Conservation (phyloP, 2,329 filamentous ascomycete genomes). For the Hymenotorrendiella dingleyae region DNA sequence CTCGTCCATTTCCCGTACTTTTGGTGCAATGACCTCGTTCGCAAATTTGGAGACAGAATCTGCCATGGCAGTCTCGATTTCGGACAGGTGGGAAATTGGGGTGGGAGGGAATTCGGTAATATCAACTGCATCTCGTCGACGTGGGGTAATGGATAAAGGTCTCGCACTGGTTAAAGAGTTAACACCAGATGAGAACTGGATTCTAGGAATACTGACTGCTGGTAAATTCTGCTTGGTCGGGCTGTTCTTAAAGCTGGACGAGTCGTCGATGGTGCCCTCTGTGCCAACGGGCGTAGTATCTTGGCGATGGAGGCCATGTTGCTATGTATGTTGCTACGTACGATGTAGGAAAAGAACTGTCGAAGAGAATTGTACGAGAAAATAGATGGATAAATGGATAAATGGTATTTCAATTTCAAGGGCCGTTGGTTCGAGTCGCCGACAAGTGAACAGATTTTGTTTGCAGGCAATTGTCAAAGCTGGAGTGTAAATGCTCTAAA, state of each 20-base stretch:
- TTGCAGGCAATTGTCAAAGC: too few species aligned
- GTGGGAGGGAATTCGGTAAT: conserved; percentile 78
- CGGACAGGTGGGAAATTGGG: conserved; percentile 87
- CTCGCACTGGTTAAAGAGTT: conserved; percentile 35
- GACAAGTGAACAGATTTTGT: too few species aligned
- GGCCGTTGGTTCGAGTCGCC: too few species aligned
- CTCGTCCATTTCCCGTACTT: conserved; percentile 96
- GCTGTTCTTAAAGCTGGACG: conserved; percentile 35
- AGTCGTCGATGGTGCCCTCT: conserved; percentile 32
- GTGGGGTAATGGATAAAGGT: conserved; percentile 54
- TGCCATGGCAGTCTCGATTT: conserved; percentile 82
- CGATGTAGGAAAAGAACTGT: too few species aligned
- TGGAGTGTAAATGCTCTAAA: too few species aligned
- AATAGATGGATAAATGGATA: too few species aligned
- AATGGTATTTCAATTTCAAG: too few species aligned
- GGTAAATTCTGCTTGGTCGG: conserved; percentile 33
- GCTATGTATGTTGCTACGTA: too few species aligned
- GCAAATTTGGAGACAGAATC: conserved; percentile 90
- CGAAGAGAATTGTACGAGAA: too few species aligned
- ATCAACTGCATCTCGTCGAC: conserved; percentile 48
- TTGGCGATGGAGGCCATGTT: conserved; percentile 44
- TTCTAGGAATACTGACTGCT: conserved; percentile 32
- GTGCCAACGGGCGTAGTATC: conserved; percentile 39
- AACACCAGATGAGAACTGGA: not conserved
- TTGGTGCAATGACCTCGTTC: conserved; percentile 79